Percentiles rank a stretch among this genome's conserved stretches.
phyloP scores from a whole-genome alignment of 768 basidiomycete genomes.

The Hypholoma sublateritium region DNA sequence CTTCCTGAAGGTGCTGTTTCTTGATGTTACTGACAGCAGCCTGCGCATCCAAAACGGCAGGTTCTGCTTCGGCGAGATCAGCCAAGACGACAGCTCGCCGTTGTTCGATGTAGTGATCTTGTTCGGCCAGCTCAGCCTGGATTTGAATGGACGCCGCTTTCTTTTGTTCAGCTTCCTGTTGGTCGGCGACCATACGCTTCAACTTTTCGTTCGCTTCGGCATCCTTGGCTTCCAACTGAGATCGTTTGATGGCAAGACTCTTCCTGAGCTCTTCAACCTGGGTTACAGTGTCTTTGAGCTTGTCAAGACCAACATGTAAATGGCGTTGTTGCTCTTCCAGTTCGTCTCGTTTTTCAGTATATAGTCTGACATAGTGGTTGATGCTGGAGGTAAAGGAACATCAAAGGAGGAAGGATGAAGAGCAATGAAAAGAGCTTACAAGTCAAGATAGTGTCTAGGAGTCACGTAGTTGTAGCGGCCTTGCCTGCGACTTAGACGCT shows the following conservation, averaged over 20 bases:
- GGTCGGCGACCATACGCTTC: slow-evolving; percentile 96
- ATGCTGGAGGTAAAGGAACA: slow-evolving; percentile 53
- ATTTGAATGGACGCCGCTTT: slow-evolving; percentile 96
- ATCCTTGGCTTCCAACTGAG: slow-evolving; percentile 91
- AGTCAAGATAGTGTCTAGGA: slow-evolving; percentile 96
- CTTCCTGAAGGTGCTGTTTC: slow-evolving; percentile 93
- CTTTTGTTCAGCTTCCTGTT: slow-evolving; percentile 99
- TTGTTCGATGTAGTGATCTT: slow-evolving; percentile 87
- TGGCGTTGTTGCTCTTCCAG: slow-evolving; percentile 98
- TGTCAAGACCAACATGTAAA: slow-evolving; percentile 96
- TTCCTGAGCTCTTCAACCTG: slow-evolving; percentile 96
- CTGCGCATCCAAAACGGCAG: slow-evolving; percentile 93
- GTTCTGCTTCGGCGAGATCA: slow-evolving; percentile 96
- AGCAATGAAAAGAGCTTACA: slow-evolving; percentile 58
- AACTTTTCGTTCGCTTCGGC: slow-evolving; percentile 97
- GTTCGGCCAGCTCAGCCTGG: slow-evolving; percentile 89
- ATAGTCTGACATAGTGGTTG: slow-evolving; percentile 93
- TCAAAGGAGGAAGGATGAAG: slow-evolving; percentile 1
- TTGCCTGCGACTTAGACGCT: slow-evolving; percentile 84
- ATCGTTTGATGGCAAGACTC: slow-evolving; percentile 91
- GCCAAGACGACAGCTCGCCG: slow-evolving; percentile 88
- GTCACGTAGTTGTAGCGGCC: slow-evolving; percentile 98
- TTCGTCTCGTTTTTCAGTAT: slow-evolving; percentile 95
- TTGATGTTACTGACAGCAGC: slow-evolving; percentile 97
- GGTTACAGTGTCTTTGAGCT: slow-evolving; percentile 91